Base-by-base conservation (phyloP, 2,329 filamentous ascomycete genomes). In the Graphilbum fragrans region DNA sequence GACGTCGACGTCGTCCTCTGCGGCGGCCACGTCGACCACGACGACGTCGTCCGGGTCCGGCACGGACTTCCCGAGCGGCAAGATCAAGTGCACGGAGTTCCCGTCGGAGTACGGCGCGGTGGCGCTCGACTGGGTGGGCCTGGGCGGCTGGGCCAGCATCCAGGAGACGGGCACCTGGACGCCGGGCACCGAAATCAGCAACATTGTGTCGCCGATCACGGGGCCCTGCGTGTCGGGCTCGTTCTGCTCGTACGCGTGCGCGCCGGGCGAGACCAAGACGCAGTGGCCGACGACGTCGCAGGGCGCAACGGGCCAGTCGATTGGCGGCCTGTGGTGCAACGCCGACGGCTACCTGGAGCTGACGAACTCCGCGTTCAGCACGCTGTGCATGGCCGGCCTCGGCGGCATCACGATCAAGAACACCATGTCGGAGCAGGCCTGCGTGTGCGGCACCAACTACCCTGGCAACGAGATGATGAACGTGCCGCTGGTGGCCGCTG, bases 361-460 rank as follows among this genome's bases (percentile, higher is more conserved):
- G 37, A 93, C 86, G 54, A 86, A 87, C 55, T 52, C 70, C 2
- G 60, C 58, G n/a, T 72, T 67, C 47, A 71, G 72, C 46, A 82
- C 70, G 38, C 78, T 98, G 27, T 98, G 92, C 64, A 77, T 82
- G 54, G 52, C 64, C 25, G 87, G 88, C 47, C 72, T 74, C 38
- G 77, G 78, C 33, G 75, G 80, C 49, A 74, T 95, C 50, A 68
- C 69, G 45, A 74, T 94, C 45, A 57, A 80, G 60, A 98, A 94
- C 71, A 77, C 80, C 42, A 70, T 95, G 27, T 55, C 61, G 38
- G 57, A 74, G 31, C 64, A 72, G 35, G 81, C 85, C 22, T 73
- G 82, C 35, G 74, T 94, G 52, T 98, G 92, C 77, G 86, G 86
- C 61, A 96, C 92, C 50, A 87, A 95, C 61, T 98, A 98, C 65